These are phyloP conservation scores for Saccharomyces mikatae DNA, from an alignment of 805 yeast genomes.

Conservation along the genomic window DNA sequence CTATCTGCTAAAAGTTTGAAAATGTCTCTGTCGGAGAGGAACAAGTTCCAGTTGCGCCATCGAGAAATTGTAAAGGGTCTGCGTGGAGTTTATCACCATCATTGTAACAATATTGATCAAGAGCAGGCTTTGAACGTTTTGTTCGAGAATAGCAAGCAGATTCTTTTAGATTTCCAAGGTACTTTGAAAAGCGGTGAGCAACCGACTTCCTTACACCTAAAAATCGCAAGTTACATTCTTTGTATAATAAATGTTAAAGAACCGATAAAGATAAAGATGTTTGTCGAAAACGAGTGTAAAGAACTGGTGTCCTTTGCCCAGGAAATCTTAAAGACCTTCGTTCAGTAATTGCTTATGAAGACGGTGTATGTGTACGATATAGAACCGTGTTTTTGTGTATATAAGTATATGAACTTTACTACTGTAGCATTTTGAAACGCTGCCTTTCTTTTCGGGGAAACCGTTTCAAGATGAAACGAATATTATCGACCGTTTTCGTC, in stretches of 20 bases:
- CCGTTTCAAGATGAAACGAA: background rate
- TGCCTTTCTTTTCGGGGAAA: background rate
- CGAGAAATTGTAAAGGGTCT: conserved; percentile 21
- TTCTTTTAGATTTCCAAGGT: conserved; percentile 13
- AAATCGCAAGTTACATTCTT: conserved; percentile 28
- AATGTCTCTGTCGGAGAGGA: conserved; percentile 23
- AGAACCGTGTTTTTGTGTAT: background rate
- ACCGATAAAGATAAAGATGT: conserved; percentile 3
- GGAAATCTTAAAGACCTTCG: background rate
- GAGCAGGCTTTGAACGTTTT: background rate
- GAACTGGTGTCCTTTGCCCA: conserved; percentile 13
- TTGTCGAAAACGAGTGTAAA: conserved; percentile 8
- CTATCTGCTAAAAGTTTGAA: conserved; percentile 11
- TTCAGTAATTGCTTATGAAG: background rate
- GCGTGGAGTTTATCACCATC: background rate
- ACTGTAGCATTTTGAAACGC: background rate
- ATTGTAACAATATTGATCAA: background rate
- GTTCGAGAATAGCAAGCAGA: conserved; percentile 15
- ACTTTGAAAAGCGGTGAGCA: background rate
- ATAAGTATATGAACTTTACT: background rate
- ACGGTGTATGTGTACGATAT: background rate
- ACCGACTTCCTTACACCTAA: conserved; percentile 27
- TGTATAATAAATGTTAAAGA: conserved; percentile 19
- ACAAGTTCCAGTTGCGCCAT: conserved; percentile 34
- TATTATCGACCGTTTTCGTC: background rate